Percentiles rank a stretch among this genome's conserved stretches.
These are phyloP conservation scores for Magnusiomyces fungicola DNA, from an alignment of 1,139 yeast genomes.

Conservation along the genomic window DNA sequence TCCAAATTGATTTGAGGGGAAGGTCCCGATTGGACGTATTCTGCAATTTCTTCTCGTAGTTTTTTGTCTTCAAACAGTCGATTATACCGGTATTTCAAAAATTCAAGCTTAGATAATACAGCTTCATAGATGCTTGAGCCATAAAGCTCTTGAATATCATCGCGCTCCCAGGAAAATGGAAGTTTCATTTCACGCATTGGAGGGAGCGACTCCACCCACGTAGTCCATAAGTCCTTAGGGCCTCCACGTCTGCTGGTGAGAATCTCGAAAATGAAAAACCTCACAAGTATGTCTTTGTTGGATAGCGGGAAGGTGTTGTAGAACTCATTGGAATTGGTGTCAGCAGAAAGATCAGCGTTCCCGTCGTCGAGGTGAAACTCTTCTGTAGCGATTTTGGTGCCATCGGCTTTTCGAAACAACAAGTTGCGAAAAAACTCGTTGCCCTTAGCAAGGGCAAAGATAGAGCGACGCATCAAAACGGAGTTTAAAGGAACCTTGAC, in stretches of 20 bases:
- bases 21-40: slow-evolving; percentile 19
- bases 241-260: slow-evolving; percentile 9
- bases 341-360: too few relatives aligned
- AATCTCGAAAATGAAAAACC: slow-evolving; percentile 12
- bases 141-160: slow-evolving; percentile 23
- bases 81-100: slow-evolving; percentile 23
- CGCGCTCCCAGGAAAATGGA: slow-evolving; percentile 29
- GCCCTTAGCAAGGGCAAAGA: slow-evolving; percentile 3
- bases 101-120: slow-evolving; percentile 23
- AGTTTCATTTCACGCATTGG: slow-evolving; percentile 26
- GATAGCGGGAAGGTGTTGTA: background rate
- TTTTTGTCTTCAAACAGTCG: slow-evolving; percentile 18
- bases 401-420: slow-evolving; percentile 6
- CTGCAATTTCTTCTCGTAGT: slow-evolving; percentile 18
- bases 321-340: too few relatives aligned
- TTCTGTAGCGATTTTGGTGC: slow-evolving; percentile 3
- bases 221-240: slow-evolving; percentile 14
- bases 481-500: slow-evolving; percentile 9
- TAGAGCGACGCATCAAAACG: slow-evolving; percentile 8
- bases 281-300: slow-evolving; percentile 11
- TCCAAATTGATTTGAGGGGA: slow-evolving; percentile 6
- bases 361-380: background rate
- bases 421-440: slow-evolving; percentile 4
- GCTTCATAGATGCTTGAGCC: slow-evolving; percentile 29
- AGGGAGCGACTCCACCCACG: slow-evolving; percentile 25